Evolutionary conservation across 2,329 filamentous ascomycete species (phyloP).

Genomic region (Didymella segeticola): DNA sequence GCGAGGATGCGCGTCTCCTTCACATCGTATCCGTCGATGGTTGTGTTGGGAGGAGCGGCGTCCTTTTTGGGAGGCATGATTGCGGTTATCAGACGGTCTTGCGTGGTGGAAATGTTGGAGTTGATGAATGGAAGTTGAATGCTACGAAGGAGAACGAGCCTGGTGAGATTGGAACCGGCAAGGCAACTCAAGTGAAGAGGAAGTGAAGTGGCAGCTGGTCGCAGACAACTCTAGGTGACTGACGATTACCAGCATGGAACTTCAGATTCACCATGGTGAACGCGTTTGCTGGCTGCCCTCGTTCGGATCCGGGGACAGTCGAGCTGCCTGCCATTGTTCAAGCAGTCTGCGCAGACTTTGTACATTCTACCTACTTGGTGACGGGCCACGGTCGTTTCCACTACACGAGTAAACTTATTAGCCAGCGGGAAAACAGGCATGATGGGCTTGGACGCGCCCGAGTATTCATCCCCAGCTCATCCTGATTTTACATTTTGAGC

Average conservation of each 20-base stretch:
- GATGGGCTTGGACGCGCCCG: too few species aligned
- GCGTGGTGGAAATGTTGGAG: background rate
- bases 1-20: constrained; percentile 40
- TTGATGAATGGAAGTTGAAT: background rate
- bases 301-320: too few species aligned
- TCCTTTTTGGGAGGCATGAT: constrained; percentile 38
- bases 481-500: too few species aligned
- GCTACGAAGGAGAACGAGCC: background rate
- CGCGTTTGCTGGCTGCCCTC: background rate
- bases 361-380: too few species aligned
- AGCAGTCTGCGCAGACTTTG: background rate
- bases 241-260: background rate
- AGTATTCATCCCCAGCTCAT: too few species aligned
- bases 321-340: background rate
- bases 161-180: background rate
- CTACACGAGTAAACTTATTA: too few species aligned
- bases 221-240: constrained; percentile 7
- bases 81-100: background rate
- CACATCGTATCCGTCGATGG: constrained; percentile 27
- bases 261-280: background rate
- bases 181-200: constrained; percentile 6
- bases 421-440: too few species aligned
- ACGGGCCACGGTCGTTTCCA: too few species aligned
- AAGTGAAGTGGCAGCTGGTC: background rate
- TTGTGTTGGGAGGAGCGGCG: background rate